These are phyloP conservation scores for Paecilomyces dactylethromorphus DNA, from an alignment of 2,329 filamentous ascomycete genomes.

Conservation along the genomic window DNA sequence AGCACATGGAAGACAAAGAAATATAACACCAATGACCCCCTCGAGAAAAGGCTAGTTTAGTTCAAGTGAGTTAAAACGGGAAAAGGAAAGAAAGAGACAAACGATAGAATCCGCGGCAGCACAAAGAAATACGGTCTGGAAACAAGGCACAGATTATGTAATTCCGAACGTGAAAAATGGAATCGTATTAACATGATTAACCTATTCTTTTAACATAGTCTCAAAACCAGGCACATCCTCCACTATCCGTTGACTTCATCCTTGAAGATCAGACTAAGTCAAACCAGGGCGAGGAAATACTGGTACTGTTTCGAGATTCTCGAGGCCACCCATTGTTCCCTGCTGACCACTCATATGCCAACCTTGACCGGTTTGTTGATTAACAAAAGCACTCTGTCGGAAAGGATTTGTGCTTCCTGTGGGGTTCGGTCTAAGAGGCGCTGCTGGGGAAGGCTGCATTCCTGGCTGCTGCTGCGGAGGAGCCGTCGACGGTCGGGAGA, in stretches of 20 bases:
- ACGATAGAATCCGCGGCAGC: too few species aligned
- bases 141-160: not conserved
- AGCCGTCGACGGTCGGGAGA: conserved; percentile 49
- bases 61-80: not conserved
- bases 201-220: not conserved
- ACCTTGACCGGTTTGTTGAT: conserved; percentile 77
- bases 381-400: conserved; percentile 82
- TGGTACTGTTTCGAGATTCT: conserved; percentile 70
- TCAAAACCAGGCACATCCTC: not conserved
- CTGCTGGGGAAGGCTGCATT: conserved; percentile 28
- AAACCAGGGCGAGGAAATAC: conserved; percentile 77
- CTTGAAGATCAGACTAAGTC: conserved; percentile 8
- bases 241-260: not conserved
- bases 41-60: not conserved
- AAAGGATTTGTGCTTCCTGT: conserved; percentile 94
- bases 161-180: not conserved
- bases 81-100: not conserved
- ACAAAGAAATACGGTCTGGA: not conserved
- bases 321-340: conserved; percentile 68
- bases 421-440: conserved; percentile 62
- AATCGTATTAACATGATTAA: not conserved
- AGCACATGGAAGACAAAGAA: not conserved
- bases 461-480: conserved; percentile 26
- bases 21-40: not conserved
- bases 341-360: conserved; percentile 73